These are phyloP conservation scores for Blastocystis hominis DNA, from an alignment of 352 stramenopile species.

Conservation along the genomic window DNA sequence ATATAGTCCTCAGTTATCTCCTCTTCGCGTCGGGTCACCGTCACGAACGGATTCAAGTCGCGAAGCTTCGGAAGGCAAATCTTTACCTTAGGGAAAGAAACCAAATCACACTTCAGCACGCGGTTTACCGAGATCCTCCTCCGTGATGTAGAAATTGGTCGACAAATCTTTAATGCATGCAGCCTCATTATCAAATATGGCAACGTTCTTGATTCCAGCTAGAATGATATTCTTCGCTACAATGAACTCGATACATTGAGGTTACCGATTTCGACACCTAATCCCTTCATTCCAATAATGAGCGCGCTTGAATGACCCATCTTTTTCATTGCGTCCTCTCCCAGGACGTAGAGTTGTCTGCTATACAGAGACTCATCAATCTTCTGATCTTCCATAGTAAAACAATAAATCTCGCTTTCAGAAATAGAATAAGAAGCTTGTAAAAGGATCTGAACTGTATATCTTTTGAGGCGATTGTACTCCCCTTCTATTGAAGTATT, in stretches of 20 bases:
- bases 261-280: constrained; percentile 59
- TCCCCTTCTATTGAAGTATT: too few species aligned
- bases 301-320: constrained; percentile 88
- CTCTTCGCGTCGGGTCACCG: constrained; percentile 34
- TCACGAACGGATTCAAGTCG: constrained; percentile 60
- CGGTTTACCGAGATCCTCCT: constrained; percentile 54
- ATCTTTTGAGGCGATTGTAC: too few species aligned
- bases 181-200: constrained; percentile 58
- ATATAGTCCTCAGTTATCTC: constrained; percentile 58
- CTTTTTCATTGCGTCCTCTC: constrained; percentile 88
- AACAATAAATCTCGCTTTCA: not conserved
- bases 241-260: not conserved
- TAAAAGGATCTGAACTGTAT: not conserved
- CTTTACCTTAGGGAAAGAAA: not conserved
- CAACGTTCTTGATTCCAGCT: constrained; percentile 59
- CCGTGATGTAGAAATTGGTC: constrained; percentile 60
- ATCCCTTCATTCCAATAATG: constrained; percentile 73
- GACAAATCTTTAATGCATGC: constrained; percentile 54
- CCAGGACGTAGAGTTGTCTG: constrained; percentile 97
- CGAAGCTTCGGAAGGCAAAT: constrained; percentile 57
- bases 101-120: constrained; percentile 38
- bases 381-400: constrained; percentile 59
- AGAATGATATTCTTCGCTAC: constrained; percentile 62
- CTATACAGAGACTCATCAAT: constrained; percentile 70
- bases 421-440: not conserved